Evolutionary conservation across 495 filamentous ascomycete genomes (phyloP), one percentile per base, ranked within the genome.

Genomic region (Chaetomium fimeti): DNA sequence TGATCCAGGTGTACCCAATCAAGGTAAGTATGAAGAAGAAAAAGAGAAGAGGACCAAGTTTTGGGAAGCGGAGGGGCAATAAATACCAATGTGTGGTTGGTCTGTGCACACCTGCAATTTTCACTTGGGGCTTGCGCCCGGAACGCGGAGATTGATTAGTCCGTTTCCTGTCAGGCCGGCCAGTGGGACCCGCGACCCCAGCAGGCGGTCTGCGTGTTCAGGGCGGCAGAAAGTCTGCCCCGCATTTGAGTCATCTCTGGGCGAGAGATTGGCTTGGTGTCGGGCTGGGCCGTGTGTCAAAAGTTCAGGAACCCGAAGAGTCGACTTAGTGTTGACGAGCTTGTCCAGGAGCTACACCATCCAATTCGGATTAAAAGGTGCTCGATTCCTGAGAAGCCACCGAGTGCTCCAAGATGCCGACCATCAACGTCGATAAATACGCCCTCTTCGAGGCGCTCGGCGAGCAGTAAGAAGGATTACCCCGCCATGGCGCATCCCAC

Each of bases 381-480:
- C 29, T 51, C 5, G 16, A 28, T 51, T 27, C 24, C 28, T 3
- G 2, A 12, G 45, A 51, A 54, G 28, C 22, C 13, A 28, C 45
- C 67, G 67, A 62, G 22, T 49, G 3, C n/a, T 3, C 11, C 61
- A 57, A 63, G 12, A 92, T 92, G 89, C 94, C 94, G 79, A 98
- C 94, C 72, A 95, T 98, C 66, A 83, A 87, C 71, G 91, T 97
- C 65, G 89, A 97, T 81, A 98, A 98, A 81, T 91, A 91, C 66
- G 91, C 87, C 64, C 91, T 98, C 71, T 98, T 89, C 84, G 87
- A 95, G 81, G 91, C 88, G 71, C 83, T 98, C 61, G 93, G 92
- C 69, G 87, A 88, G 76, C 86, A 94, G 88, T 97, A 83, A 75
- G 88, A 62, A 13, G 38, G 25, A 12, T 56, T 69, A 65, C 68